These are phyloP conservation scores for Zalaria obscura DNA, from an alignment of 2,329 filamentous ascomycete species.

Conservation along the genomic window DNA sequence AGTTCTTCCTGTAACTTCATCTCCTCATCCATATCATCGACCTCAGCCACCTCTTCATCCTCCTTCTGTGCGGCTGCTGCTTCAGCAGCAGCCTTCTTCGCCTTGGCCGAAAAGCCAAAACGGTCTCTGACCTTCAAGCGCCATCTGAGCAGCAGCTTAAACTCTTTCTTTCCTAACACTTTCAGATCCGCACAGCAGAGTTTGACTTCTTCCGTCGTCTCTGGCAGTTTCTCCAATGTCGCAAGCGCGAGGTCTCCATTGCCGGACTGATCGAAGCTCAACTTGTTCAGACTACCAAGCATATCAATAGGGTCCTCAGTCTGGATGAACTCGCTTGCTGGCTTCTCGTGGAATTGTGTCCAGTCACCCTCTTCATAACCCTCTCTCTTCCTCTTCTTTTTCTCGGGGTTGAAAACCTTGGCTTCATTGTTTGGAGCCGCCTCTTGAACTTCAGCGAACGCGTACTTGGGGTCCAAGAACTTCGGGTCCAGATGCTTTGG, in stretches of 20 bases:
- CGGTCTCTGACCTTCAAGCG: constrained; percentile 76
- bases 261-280: constrained; percentile 73
- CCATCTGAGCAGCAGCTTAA: constrained; percentile 82
- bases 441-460: constrained; percentile 83
- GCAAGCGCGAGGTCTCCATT: constrained; percentile 65
- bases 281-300: constrained; percentile 68
- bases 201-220: constrained; percentile 73
- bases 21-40: constrained; percentile 90
- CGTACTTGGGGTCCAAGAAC: constrained; percentile 75
- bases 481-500: constrained; percentile 86
- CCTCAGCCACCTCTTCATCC: constrained; percentile 55
- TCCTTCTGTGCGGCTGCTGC: constrained; percentile 25
- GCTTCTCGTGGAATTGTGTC: constrained; percentile 77
- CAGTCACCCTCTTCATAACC: constrained; percentile 96
- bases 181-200: constrained; percentile 71
- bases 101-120: constrained; percentile 51
- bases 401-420: constrained; percentile 93
- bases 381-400: constrained; percentile 94
- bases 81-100: constrained; percentile 16
- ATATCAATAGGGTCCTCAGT: constrained; percentile 87
- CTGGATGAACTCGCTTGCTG: constrained; percentile 87
- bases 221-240: constrained; percentile 70
- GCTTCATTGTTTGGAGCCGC: constrained; percentile 89
- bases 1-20: constrained; percentile 79
- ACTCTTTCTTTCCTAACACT: constrained; percentile 85